These are phyloP conservation scores for Podila clonocystis DNA, from an alignment of 192 early-diverging fungal genomes.

Conservation along the genomic window DNA sequence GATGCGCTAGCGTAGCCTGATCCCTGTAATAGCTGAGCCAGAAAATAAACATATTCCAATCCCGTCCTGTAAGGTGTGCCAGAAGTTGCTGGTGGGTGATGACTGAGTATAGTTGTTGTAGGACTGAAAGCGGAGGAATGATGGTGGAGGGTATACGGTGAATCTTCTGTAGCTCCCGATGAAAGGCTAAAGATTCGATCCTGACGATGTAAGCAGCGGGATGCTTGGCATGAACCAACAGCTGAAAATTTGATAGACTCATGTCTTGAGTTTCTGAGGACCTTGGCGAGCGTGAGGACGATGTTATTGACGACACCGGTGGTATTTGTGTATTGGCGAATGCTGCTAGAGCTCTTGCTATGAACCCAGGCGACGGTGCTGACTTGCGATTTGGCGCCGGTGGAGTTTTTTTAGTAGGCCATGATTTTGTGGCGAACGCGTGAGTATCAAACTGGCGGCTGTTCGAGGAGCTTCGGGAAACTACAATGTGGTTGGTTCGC, in stretches of 20 bases:
- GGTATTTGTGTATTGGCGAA: not conserved
- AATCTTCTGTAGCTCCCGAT: not conserved
- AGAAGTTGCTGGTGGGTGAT: conserved; percentile 2
- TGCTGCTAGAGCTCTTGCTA: too few relatives aligned
- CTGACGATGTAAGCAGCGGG: not conserved
- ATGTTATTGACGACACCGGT: not conserved
- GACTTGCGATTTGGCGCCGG: too few relatives aligned
- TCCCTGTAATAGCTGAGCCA: conserved; percentile 31
- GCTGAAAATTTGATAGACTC: conserved; percentile 16
- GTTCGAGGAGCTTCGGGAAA: too few relatives aligned
- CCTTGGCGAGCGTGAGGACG: not conserved
- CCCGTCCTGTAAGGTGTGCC: conserved; percentile 4
- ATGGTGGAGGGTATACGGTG: conserved; percentile 32
- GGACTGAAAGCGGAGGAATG: conserved; percentile 23
- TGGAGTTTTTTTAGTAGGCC: too few relatives aligned
- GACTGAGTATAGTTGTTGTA: conserved; percentile 8
- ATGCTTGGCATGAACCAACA: conserved; percentile 20
- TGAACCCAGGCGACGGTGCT: too few relatives aligned
- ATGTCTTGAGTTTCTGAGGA: not conserved
- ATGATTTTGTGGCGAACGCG: too few relatives aligned
- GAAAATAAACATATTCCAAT: conserved; percentile 30
- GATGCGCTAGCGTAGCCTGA: not conserved
- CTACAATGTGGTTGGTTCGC: too few relatives aligned
- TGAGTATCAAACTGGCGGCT: too few relatives aligned
- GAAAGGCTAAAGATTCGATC: not conserved